Base-by-base conservation (phyloP, 139 green algal species). In the Tetradesmus obliquus region DNA sequence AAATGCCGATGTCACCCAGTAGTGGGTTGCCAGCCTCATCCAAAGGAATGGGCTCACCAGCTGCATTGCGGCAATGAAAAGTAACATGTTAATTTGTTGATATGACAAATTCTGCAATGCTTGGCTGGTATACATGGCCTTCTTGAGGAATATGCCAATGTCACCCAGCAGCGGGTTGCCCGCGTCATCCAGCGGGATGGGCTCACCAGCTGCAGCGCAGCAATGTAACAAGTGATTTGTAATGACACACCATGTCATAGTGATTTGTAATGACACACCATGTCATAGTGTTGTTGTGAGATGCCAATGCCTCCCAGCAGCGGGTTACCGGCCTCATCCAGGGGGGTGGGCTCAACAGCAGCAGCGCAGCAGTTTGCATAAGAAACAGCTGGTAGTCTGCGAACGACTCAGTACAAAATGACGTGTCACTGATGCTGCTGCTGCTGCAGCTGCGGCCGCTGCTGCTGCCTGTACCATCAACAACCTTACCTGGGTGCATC, bases 11-110 rank as follows among this genome's bases (percentile, higher is more conserved):
- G 76, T 99, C 97, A 53, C 95, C 91, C 71, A 97, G 89, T 19
- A 94, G 86, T 0, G 93, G 93, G 86, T 99, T 99, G 90, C 97
- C 97, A 80, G 93, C 94, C 19, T 94, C 95, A 90, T 98, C 96
- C 0, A 91, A 94, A 12, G 79, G 85, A 22, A 79, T 55, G n/a
- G 58, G 60, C 82, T 92, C 89, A n/a, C 53, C 62, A 80, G 45
- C 88, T 92, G 88, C 32, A 84, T 24, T 19, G 5, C 32, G 12
- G 72, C 6, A 9, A 20, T 22, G 2, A 7, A 7, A 22, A 7
- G 6, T 20, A 53, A 10, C 12, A 19, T 9, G 72, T 9, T 20
- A 1, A 7, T 7, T 1, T 20, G 15, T n/a, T 20, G 1, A 9
- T 45, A 22, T 9, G 72, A 22, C 20, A 22, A 9, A n/a, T 20